A percentile compares a stretch with the other conserved stretches of the same genome.
phyloP scores from a whole-genome alignment of 2,329 filamentous ascomycete genomes.

The Aspergillus ruber region DNA sequence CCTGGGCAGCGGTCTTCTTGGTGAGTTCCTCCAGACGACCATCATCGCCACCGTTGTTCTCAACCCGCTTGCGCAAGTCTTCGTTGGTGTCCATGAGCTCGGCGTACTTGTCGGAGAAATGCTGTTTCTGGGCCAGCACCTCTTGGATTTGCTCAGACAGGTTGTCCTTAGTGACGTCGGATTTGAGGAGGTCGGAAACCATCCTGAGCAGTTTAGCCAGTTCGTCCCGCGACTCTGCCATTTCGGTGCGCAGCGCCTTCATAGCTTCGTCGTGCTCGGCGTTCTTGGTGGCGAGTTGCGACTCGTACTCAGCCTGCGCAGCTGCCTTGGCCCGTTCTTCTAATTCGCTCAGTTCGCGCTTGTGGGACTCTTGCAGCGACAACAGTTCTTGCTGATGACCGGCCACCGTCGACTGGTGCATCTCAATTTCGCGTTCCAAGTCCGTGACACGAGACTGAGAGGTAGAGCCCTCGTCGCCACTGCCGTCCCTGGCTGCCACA shows the following conservation, averaged over 20 bases:
- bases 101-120: constrained; percentile 38
- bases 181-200: constrained; percentile 40
- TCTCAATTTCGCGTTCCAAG: constrained; percentile 51
- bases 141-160: constrained; percentile 61
- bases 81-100: constrained; percentile 36
- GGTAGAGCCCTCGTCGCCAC: constrained; percentile 44
- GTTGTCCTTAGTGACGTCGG: constrained; percentile 49
- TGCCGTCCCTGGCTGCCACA: constrained; percentile 53
- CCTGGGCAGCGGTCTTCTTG: constrained; percentile 36
- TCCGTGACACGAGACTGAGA: constrained; percentile 44
- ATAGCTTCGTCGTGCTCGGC: constrained; percentile 54
- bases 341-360: constrained; percentile 35
- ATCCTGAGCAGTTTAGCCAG: constrained; percentile 59
- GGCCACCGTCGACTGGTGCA: constrained; percentile 50
- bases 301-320: constrained; percentile 31
- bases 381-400: constrained; percentile 50
- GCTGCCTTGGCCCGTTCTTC: constrained; percentile 32
- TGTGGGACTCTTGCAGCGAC: constrained; percentile 49
- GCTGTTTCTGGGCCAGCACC: constrained; percentile 35
- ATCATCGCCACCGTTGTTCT: constrained; percentile 29
- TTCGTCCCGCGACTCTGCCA: constrained; percentile 60
- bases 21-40: constrained; percentile 33
- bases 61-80: constrained; percentile 32
- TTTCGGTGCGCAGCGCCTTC: constrained; percentile 55
- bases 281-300: constrained; percentile 46